A percentile compares a stretch with the other conserved stretches of the same genome.
Conservation (phyloP, 441 rosid genomes). For the Mallotus japonicus region DNA sequence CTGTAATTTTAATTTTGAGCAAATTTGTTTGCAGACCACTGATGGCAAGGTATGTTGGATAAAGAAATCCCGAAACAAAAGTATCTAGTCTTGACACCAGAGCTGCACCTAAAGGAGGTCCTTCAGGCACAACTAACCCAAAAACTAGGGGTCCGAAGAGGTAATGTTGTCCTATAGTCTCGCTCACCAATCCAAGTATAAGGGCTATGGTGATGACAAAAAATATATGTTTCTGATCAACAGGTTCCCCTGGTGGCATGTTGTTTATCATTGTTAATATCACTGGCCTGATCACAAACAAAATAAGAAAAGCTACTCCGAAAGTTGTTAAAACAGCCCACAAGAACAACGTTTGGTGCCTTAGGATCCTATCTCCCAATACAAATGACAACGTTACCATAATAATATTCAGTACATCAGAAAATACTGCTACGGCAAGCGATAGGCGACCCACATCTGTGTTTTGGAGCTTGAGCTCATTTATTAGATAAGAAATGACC, state of each 20-base stretch:
- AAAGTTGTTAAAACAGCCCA: slow-evolving; percentile 5
- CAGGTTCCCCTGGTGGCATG: slow-evolving; percentile 21
- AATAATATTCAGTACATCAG: slow-evolving; percentile 18
- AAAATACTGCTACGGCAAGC: slow-evolving; percentile 31
- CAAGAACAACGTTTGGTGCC: not conserved
- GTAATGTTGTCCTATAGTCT: slow-evolving; percentile 42
- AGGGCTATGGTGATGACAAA: slow-evolving; percentile 19
- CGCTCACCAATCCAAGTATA: slow-evolving; percentile 23
- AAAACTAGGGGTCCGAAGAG: slow-evolving; percentile 30
- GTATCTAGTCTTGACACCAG: slow-evolving; percentile 29
- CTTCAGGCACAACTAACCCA: slow-evolving; percentile 39
- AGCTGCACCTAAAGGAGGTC: slow-evolving; percentile 41
- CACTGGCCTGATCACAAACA: slow-evolving; percentile 26
- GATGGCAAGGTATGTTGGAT: slow-evolving; percentile 35
- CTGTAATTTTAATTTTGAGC: slow-evolving; percentile 4
- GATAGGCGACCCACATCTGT: slow-evolving; percentile 42
- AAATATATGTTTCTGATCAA: slow-evolving; percentile 23
- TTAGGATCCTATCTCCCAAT: not conserved
- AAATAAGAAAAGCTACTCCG: not conserved
- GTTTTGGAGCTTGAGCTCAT: slow-evolving; percentile 37
- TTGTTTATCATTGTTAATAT: slow-evolving; percentile 11
- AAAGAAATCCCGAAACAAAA: slow-evolving; percentile 26
- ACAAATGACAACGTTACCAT: not conserved
- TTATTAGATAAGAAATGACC: slow-evolving; percentile 24
- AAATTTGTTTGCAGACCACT: slow-evolving; percentile 32